Evolutionary conservation across 169 alveolate genomes (phyloP), one percentile per base, ranked within the genome.

Genomic region (Plasmodium sp.): DNA sequence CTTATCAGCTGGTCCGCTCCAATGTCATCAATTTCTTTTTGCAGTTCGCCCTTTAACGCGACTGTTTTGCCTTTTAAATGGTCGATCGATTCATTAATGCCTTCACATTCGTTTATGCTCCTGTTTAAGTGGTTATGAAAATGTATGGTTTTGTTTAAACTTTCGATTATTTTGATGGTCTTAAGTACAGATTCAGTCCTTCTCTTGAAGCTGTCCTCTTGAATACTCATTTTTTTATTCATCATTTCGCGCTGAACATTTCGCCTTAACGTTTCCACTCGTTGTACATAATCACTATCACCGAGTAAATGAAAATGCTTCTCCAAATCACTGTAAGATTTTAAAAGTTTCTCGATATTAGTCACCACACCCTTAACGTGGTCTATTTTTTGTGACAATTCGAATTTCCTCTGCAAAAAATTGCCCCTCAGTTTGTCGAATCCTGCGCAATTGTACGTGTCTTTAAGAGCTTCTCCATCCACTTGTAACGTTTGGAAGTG

Each of bases 111-210:
- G 4, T 41, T 14, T 79, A 79, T 79, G 54, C 67, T 58, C 43
- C 51, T 39, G 54, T 79, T 79, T 41, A 79, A 79, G 3, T 33
- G 36, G 71, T 79, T 79, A 79, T 34, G 84, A 79, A 27, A 79
- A 41, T 6, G 27, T 79, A 79, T 79, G 18, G 31, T 79, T 41
- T 79, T 79, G 84, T 79, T 41, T 79, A 79, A 31, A 79, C 62
- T 4, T 79, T 79, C 84, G 54, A 41, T 39, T 33, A 36, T 79
- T 79, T 39, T 3, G 43, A 79, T 39, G n/a, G 43, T 9, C 43
- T 39, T 41, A 5, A 41, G 34, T 39, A 79, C n/a, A n/a, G 34
- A n/a, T 14, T 79, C 72, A 41, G 34, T 79, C 41, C 1, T 34
- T 5, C 36, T 18, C n/a, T 5, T 7, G 31, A 41, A 79, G 14